phyloP scores from a whole-genome alignment of 257 asterid species.

The Thymus quinquecostatus region DNA sequence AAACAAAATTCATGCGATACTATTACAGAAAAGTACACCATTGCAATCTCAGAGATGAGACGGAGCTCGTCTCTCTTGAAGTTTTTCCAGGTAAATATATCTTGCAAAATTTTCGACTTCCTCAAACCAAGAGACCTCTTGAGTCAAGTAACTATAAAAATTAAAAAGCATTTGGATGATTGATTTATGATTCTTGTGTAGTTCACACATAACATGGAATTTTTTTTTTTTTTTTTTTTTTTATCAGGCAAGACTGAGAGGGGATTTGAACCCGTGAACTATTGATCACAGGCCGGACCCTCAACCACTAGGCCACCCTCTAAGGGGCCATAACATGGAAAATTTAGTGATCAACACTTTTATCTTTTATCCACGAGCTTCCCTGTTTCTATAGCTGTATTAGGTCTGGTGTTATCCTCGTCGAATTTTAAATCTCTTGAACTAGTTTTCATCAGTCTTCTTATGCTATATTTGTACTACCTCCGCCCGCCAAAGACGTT shows the following conservation, averaged over 20 bases:
- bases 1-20: slow-evolving; percentile 52
- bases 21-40: slow-evolving; percentile 54
- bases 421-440: background rate
- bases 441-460: background rate
- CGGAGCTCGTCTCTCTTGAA: slow-evolving; percentile 58
- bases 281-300: no score
- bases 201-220: no score
- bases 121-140: background rate
- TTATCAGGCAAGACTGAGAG: no score
- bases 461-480: slow-evolving; percentile 19
- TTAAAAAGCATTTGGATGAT: background rate
- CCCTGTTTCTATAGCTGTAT: background rate
- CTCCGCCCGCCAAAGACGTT: no score
- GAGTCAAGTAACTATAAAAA: background rate
- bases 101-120: background rate
- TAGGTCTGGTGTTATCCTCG: background rate
- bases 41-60: slow-evolving; percentile 64
- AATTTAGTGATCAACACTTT: background rate
- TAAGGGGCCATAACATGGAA: no score
- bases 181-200: no score
- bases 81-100: slow-evolving; percentile 59
- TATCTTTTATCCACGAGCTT: background rate
- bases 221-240: no score
- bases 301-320: no score
- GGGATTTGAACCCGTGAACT: no score